Evolutionary conservation across 768 basidiomycete genomes (phyloP).

Genomic region (Russula ochroleuca): DNA sequence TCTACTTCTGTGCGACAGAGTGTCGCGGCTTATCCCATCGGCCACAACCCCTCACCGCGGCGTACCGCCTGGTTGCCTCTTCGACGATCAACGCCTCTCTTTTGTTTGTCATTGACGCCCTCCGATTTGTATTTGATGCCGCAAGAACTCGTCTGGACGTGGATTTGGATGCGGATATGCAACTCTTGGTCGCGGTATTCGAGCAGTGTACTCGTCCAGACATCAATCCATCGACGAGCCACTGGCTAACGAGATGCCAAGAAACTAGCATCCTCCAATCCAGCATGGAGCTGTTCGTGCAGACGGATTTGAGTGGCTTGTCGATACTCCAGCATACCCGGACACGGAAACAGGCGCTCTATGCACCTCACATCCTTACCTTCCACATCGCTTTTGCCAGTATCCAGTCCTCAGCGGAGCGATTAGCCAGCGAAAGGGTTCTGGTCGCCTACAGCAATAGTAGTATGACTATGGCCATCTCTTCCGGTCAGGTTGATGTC

Average conservation of each 20-base stretch:
- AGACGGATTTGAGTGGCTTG: slow-evolving; percentile 64
- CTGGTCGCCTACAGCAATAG: slow-evolving; percentile 81
- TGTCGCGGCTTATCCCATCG: slow-evolving; percentile 48
- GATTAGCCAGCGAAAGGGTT: slow-evolving; percentile 79
- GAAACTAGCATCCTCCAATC: slow-evolving; percentile 73
- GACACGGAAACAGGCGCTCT: slow-evolving; percentile 59
- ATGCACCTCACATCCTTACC: slow-evolving; percentile 71
- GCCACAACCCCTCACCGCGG: slow-evolving; percentile 51
- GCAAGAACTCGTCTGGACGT: slow-evolving; percentile 53
- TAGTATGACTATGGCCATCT: slow-evolving; percentile 69
- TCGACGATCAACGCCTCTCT: slow-evolving; percentile 59
- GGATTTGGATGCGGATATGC: slow-evolving; percentile 76
- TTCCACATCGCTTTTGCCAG: slow-evolving; percentile 85
- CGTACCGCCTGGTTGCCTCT: slow-evolving; percentile 56
- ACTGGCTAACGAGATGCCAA: slow-evolving; percentile 79
- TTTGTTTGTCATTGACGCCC: slow-evolving; percentile 61
- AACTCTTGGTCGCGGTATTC: slow-evolving; percentile 76
- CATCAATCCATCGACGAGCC: slow-evolving; percentile 59
- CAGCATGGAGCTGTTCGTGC: slow-evolving; percentile 68
- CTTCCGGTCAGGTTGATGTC: slow-evolving; percentile 66
- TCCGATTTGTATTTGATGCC: slow-evolving; percentile 59
- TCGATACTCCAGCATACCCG: slow-evolving; percentile 63
- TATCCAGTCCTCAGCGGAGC: slow-evolving; percentile 72
- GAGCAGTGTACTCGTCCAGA: slow-evolving; percentile 71
- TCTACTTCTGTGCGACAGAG: slow-evolving; percentile 72